phyloP scores from a whole-genome alignment of 2,329 filamentous ascomycete species.

The Basipetospora chlamydospora region DNA sequence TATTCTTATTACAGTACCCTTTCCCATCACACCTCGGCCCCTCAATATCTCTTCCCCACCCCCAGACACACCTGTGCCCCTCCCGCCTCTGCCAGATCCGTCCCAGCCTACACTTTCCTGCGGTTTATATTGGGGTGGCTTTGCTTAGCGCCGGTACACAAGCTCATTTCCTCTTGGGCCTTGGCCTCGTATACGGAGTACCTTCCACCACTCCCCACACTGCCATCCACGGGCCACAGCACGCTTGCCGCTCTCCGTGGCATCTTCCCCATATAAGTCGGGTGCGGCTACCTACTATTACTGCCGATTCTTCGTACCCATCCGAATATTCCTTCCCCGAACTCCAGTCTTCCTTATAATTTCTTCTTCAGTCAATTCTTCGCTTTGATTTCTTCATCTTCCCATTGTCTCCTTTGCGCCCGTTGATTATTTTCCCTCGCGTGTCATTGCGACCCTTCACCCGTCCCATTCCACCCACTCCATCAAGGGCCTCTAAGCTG shows the following conservation, averaged over 20 bases:
- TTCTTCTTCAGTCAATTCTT: neutral
- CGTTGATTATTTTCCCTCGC: too few species aligned
- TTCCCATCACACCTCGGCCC: too few species aligned
- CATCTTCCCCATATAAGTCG: neutral
- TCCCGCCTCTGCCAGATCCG: too few species aligned
- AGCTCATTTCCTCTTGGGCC: slow-evolving; percentile 2
- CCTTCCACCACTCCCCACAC: slow-evolving; percentile 2
- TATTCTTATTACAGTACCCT: too few species aligned
- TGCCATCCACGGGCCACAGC: too few species aligned
- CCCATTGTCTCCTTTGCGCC: neutral
- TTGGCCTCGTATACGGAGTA: neutral
- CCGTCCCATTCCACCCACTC: too few species aligned
- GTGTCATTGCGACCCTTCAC: too few species aligned
- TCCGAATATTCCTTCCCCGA: neutral
- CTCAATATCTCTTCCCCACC: too few species aligned
- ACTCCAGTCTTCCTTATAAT: neutral
- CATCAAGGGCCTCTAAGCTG: too few species aligned
- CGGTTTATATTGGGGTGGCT: neutral
- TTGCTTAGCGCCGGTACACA: slow-evolving; percentile 2
- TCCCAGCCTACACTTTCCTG: too few species aligned
- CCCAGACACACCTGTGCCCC: too few species aligned
- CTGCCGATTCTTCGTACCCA: neutral
- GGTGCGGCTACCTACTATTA: neutral
- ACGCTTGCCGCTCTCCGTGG: too few species aligned
- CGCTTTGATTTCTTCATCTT: slow-evolving; percentile 1